Evolutionary conservation across 2,329 filamentous ascomycete genomes (phyloP), one percentile per base, ranked within the genome.

Genomic region (Cadophora luteo-olivacea): DNA sequence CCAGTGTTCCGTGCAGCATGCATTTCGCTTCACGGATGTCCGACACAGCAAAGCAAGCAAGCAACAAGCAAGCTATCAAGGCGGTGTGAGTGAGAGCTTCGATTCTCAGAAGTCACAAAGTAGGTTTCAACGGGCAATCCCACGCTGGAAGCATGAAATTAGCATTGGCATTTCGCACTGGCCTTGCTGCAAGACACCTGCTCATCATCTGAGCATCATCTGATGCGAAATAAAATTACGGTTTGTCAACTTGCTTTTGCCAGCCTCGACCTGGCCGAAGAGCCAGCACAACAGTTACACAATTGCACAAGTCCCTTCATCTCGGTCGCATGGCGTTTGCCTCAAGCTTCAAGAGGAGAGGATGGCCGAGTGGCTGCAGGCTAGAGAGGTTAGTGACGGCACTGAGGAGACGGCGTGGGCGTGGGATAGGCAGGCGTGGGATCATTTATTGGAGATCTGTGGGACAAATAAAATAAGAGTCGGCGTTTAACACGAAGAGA

Each of bases 391-490:
- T 41, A 60, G 33, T 60, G 19, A 60, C 54, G 54, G 54, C 54
- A 58, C 54, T 58, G 54, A 38, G 3, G 11, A 41, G 45, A 62
- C 25, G 60, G 24, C 58, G 58, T 61, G 41, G 25, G 33, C 57
- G 33, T 60, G 33, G 25, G 41, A 33, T n/a, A 38, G 16, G 12
- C 41, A 19, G 41, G 60, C 41, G 60, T 62, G 60, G 60, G 60
- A 33, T 61, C 32, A 32, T n/a, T 49, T 33, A 48, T n/a, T 41
- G 22, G 33, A 41, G 33, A 36, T 49, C 16, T 25, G 60, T 51
- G 60, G 60, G 60, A 62, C 60, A 51, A 62, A 48, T 29, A 49
- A 49, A 60, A 25, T 60, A 45, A 19, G 9, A 60, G 33, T 60
- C 57, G 36, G 55, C 55, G 33, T 58, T 36, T 38, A 38, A 16